Conservation (phyloP, 2,329 filamentous ascomycete genomes). For the Trichoderma guizhouense region DNA sequence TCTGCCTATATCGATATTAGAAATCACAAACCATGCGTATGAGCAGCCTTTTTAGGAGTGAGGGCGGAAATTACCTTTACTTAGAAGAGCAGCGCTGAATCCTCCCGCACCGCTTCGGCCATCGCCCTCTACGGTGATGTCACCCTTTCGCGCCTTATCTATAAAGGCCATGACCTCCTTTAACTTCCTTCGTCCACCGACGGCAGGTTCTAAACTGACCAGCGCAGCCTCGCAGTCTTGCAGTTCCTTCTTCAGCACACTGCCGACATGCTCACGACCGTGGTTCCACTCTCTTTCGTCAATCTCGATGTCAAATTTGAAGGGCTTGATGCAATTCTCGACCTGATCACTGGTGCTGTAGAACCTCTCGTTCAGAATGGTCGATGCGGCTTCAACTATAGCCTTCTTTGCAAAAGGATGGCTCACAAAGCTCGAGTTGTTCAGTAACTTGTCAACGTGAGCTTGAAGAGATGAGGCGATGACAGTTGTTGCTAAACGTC, state of each 20-base stretch:
- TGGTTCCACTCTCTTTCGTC: constrained; percentile 85
- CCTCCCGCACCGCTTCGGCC: constrained; percentile 83
- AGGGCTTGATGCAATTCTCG: constrained; percentile 98
- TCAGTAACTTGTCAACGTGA: constrained; percentile 75
- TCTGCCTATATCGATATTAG: constrained; percentile 58
- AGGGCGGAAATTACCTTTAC: constrained; percentile 59
- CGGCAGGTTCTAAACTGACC: constrained; percentile 68
- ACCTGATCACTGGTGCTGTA: constrained; percentile 98
- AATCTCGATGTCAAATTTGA: constrained; percentile 96
- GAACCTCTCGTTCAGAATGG: constrained; percentile 88
- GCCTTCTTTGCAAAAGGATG: constrained; percentile 91
- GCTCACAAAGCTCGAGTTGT: constrained; percentile 76
- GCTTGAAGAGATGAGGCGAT: constrained; percentile 84
- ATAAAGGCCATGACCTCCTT: constrained; percentile 89
- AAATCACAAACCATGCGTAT: background rate
- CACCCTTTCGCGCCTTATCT: constrained; percentile 82
- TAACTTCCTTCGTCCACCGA: constrained; percentile 81
- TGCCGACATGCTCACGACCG: constrained; percentile 77
- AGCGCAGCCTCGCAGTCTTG: constrained; percentile 77
- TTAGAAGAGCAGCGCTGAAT: constrained; percentile 83
- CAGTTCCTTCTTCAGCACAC: constrained; percentile 82
- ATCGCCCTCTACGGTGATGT: constrained; percentile 80
- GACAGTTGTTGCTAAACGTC: constrained; percentile 85
- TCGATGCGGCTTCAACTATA: constrained; percentile 87
- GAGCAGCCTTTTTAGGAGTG: too few relatives aligned